These are phyloP conservation scores for Hyphodiscus sp. DNA, from an alignment of 2,329 filamentous ascomycete genomes.

Conservation along the genomic window DNA sequence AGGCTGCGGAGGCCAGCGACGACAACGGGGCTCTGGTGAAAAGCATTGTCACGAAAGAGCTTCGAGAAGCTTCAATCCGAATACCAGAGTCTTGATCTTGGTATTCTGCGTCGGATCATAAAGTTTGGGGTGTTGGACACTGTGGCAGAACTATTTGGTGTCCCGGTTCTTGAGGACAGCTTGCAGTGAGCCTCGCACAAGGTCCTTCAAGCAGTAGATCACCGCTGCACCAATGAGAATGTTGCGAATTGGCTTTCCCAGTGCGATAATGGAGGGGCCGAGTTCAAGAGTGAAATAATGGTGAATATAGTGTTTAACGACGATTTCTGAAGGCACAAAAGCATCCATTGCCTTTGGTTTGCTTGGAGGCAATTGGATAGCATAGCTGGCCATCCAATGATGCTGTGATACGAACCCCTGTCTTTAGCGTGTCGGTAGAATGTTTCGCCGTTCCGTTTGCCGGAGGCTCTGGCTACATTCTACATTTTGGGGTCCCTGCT, in stretches of 20 bases:
- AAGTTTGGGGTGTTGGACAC: neutral
- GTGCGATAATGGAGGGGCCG: constrained; percentile 39
- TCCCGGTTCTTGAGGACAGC: constrained; percentile 23
- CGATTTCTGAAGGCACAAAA: constrained; percentile 36
- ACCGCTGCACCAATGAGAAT: constrained; percentile 43
- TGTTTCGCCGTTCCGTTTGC: neutral
- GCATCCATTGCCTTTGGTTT: constrained; percentile 23
- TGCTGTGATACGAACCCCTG: neutral
- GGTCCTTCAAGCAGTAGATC: constrained; percentile 31
- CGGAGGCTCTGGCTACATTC: neutral
- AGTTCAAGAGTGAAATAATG: constrained; percentile 46
- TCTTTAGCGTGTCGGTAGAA: neutral
- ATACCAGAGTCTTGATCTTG: neutral
- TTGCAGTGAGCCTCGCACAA: constrained; percentile 31
- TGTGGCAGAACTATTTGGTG: neutral
- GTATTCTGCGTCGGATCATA: neutral
- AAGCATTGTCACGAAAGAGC: constrained; percentile 15
- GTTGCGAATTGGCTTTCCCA: constrained; percentile 45
- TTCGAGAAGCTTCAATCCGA: constrained; percentile 6
- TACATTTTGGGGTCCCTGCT: no score
- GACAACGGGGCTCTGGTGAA: constrained; percentile 14
- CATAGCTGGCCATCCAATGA: neutral
- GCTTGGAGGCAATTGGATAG: neutral
- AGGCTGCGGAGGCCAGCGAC: constrained; percentile 22
- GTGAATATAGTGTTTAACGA: constrained; percentile 39